These are phyloP conservation scores for Cruciata laevipes DNA, from an alignment of 257 asterid species.

Conservation along the genomic window DNA sequence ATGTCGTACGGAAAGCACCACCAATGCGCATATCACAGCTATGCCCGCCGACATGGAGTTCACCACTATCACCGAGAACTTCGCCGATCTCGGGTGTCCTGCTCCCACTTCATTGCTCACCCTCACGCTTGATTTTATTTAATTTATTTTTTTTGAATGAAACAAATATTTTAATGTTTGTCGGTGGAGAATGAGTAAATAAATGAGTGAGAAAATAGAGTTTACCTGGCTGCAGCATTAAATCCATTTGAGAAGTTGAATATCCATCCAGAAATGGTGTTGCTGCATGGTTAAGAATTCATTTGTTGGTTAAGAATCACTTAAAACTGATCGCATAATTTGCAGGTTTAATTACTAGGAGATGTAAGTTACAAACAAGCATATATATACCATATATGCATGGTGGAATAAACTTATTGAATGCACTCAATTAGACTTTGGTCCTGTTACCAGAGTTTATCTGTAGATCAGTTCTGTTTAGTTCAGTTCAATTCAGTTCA, in stretches of 20 bases:
- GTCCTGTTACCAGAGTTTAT: too few species aligned
- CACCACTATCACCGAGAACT: constrained; percentile 29
- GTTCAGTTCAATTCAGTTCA: too few species aligned
- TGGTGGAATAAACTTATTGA: too few species aligned
- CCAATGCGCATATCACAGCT: constrained; percentile 17
- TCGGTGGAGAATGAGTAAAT: neutral
- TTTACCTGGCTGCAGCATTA: constrained; percentile 36
- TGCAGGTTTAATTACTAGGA: too few species aligned
- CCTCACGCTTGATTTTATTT: constrained; percentile 26
- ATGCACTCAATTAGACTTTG: too few species aligned
- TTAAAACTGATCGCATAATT: too few species aligned
- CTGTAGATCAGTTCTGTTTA: too few species aligned
- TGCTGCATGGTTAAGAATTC: constrained; percentile 21
- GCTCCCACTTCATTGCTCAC: constrained; percentile 43
- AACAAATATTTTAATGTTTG: neutral
- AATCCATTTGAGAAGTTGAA: constrained; percentile 36
- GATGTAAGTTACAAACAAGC: too few species aligned
- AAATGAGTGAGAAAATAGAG: too few species aligned
- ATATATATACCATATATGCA: too few species aligned
- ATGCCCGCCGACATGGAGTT: constrained; percentile 21
- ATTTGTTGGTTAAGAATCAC: neutral
- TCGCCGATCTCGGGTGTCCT: constrained; percentile 34
- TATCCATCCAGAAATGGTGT: constrained; percentile 30
- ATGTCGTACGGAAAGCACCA: constrained; percentile 19
- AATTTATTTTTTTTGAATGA: neutral